phyloP scores from a whole-genome alignment of 257 asterid genomes.

The Galeopsis tetrahit region DNA sequence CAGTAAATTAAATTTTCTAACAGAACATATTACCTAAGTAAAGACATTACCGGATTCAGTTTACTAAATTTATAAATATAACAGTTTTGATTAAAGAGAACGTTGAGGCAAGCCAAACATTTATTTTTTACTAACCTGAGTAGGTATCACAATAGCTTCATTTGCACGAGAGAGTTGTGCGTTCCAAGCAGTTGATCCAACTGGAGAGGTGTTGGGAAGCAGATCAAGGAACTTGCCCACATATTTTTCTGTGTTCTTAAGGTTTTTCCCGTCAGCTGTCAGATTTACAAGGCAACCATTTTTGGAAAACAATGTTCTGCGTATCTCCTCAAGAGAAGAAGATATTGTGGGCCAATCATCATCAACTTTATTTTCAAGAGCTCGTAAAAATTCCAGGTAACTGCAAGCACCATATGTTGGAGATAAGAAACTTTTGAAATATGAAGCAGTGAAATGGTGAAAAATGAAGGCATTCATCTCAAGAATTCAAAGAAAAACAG shows the following conservation, averaged over 20 bases:
- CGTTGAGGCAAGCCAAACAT: conserved; percentile 13
- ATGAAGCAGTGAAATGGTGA: background rate
- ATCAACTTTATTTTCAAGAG: conserved; percentile 80
- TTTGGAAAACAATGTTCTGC: conserved; percentile 71
- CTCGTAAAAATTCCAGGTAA: conserved; percentile 82
- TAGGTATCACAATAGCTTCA: conserved; percentile 95
- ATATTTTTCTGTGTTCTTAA: conserved; percentile 64
- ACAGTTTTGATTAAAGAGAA: conserved; percentile 5
- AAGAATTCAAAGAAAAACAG: conserved; percentile 5
- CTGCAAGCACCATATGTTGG: conserved; percentile 53
- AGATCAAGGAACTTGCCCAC: conserved; percentile 77
- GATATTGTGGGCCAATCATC: conserved; percentile 83
- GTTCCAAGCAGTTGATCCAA: conserved; percentile 63
- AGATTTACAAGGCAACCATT: conserved; percentile 82
- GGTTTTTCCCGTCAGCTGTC: conserved; percentile 87
- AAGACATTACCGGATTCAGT: conserved; percentile 23
- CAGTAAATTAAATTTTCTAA: conserved; percentile 24
- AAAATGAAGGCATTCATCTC: conserved; percentile 17
- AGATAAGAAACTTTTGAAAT: conserved; percentile 10
- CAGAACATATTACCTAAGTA: conserved; percentile 58
- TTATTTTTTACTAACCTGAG: conserved; percentile 65
- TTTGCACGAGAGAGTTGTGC: conserved; percentile 68
- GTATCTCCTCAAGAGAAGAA: conserved; percentile 93
- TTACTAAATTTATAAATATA: conserved; percentile 21
- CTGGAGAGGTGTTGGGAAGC: conserved; percentile 74